These are phyloP conservation scores for Castanea crenata DNA, from an alignment of 306 rosid species.

Conservation along the genomic window DNA sequence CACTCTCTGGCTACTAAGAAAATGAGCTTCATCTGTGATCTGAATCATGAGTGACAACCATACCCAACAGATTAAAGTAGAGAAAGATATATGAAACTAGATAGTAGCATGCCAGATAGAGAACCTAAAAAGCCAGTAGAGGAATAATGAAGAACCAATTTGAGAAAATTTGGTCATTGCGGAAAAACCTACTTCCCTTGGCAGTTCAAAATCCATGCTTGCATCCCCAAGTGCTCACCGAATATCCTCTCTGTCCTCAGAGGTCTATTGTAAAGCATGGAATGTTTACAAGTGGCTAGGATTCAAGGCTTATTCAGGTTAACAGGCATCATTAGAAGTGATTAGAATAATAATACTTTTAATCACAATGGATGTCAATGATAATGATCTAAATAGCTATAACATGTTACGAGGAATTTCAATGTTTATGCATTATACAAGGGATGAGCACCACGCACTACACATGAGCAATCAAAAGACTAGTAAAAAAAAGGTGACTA, in stretches of 20 bases:
- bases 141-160: conserved; percentile 3
- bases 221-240: conserved; percentile 70
- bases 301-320: conserved; percentile 28
- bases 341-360: background rate
- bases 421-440: background rate
- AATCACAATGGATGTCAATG: background rate
- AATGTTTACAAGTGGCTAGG: conserved; percentile 54
- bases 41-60: background rate
- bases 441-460: too few species aligned
- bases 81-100: conserved; percentile 17
- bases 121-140: conserved; percentile 7
- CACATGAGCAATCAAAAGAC: background rate
- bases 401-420: background rate
- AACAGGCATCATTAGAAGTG: too few species aligned
- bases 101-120: background rate
- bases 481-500: too few species aligned
- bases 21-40: too few species aligned
- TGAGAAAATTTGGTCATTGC: background rate
- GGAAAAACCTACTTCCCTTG: conserved; percentile 53
- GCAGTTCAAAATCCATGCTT: conserved; percentile 87
- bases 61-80: conserved; percentile 3
- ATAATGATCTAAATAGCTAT: background rate
- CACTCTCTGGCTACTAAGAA: too few species aligned
- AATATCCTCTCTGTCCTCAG: conserved; percentile 67
- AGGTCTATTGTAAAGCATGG: conserved; percentile 87